Evolutionary conservation across 176 grass and related monocot species (phyloP).

Genomic region (Puccinellia tenuiflora): DNA sequence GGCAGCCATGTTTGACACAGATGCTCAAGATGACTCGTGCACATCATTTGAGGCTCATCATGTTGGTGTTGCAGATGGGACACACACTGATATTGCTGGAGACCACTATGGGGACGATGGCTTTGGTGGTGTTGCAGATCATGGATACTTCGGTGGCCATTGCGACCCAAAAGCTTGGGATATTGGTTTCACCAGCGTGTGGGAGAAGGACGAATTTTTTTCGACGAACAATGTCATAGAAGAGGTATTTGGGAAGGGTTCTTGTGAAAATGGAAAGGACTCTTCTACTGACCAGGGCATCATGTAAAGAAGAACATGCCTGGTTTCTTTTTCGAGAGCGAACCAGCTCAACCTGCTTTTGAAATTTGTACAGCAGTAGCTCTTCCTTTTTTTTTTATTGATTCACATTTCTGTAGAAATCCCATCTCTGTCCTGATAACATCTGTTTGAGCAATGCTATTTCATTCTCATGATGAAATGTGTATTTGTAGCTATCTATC

Average conservation of each 20-base stretch:
- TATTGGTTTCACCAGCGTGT: constrained; percentile 32
- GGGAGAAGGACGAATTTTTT: constrained; percentile 57
- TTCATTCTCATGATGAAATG: constrained; percentile 24
- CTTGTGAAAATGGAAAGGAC: constrained; percentile 32
- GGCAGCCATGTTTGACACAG: constrained; percentile 13
- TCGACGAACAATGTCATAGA: constrained; percentile 73
- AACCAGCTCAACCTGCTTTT: neutral
- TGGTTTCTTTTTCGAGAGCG: neutral
- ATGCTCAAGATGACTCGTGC: constrained; percentile 70
- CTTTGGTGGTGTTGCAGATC: constrained; percentile 25
- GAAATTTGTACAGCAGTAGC: constrained; percentile 37
- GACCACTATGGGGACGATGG: constrained; percentile 11
- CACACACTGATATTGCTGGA: constrained; percentile 19
- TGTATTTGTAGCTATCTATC: constrained; percentile 5
- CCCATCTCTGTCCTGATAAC: neutral
- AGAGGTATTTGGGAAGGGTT: constrained; percentile 72
- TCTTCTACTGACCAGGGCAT: constrained; percentile 15
- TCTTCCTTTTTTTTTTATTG: constrained; percentile 7
- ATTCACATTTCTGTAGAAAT: constrained; percentile 16
- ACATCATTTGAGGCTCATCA: constrained; percentile 66
- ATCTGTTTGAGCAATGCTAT: constrained; percentile 16
- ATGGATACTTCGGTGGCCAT: constrained; percentile 45
- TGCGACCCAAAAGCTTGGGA: constrained; percentile 58
- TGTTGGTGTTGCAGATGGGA: neutral
- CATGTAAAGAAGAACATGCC: constrained; percentile 1